Evolutionary conservation across 1,139 yeast genomes (phyloP).

Genomic region (Tardiomyces digboiensis): DNA sequence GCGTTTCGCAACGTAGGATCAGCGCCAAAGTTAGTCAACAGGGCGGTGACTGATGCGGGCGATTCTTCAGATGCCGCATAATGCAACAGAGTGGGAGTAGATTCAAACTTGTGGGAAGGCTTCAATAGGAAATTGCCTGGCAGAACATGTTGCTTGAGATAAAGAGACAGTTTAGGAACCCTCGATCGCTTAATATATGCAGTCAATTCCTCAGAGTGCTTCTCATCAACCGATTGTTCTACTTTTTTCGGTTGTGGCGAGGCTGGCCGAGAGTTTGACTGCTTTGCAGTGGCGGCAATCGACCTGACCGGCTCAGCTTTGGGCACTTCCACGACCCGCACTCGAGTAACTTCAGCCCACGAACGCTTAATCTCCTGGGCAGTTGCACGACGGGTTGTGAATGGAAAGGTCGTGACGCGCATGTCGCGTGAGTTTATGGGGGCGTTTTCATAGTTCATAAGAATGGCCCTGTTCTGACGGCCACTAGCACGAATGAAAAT

Average conservation of each 20-base stretch:
- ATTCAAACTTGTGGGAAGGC: constrained; percentile 43
- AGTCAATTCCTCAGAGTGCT: constrained; percentile 49
- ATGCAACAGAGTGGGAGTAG: constrained; percentile 71
- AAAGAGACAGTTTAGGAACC: constrained; percentile 64
- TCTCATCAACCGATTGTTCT: constrained; percentile 23
- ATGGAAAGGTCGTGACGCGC: constrained; percentile 61
- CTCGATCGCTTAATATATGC: constrained; percentile 59
- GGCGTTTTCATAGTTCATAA: constrained; percentile 55
- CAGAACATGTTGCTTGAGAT: constrained; percentile 49
- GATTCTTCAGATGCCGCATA: constrained; percentile 65
- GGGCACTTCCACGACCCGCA: constrained; percentile 49
- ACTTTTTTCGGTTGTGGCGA: constrained; percentile 9
- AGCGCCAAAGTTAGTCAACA: constrained; percentile 57
- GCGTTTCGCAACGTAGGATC: constrained; percentile 53
- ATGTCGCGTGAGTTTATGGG: constrained; percentile 26
- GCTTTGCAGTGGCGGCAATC: constrained; percentile 10
- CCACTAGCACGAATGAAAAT: constrained; percentile 87
- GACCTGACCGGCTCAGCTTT: constrained; percentile 30
- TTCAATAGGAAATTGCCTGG: constrained; percentile 40
- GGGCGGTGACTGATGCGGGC: constrained; percentile 54
- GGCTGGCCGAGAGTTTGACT: constrained; percentile 4
- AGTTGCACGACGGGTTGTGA: constrained; percentile 86
- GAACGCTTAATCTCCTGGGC: constrained; percentile 71
- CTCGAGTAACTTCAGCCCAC: constrained; percentile 70
- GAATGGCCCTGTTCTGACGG: constrained; percentile 48